A percentile compares a stretch with the other conserved stretches of the same genome.
Evolutionary conservation across 176 grass and related monocot species (phyloP).

Genomic region (Hyparrhenia diplandra): DNA sequence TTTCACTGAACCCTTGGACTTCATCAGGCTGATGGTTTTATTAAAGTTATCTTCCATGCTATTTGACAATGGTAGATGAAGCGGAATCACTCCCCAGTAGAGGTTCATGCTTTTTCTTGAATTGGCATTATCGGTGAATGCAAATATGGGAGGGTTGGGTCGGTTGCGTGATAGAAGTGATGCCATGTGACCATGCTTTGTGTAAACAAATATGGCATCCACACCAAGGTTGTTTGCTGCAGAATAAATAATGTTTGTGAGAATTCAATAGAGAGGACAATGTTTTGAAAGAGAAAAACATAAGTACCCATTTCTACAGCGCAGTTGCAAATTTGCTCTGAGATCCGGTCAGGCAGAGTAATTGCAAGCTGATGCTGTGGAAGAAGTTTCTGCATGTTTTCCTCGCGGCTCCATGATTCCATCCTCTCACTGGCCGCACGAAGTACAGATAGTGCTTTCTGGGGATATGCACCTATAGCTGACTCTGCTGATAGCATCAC

Average conservation of each 20-base stretch:
- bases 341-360: slow-evolving; percentile 45
- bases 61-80: slow-evolving; percentile 37
- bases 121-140: slow-evolving; percentile 51
- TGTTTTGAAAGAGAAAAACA: not conserved
- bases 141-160: slow-evolving; percentile 60
- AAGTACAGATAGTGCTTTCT: slow-evolving; percentile 65
- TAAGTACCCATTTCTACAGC: slow-evolving; percentile 64
- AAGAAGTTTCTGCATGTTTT: slow-evolving; percentile 47
- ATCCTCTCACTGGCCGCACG: slow-evolving; percentile 45
- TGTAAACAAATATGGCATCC: slow-evolving; percentile 75
- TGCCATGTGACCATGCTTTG: slow-evolving; percentile 66
- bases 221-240: slow-evolving; percentile 69
- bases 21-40: slow-evolving; percentile 42
- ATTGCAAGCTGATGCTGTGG: slow-evolving; percentile 43
- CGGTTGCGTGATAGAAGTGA: slow-evolving; percentile 50
- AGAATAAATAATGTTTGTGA: not conserved
- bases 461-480: slow-evolving; percentile 53
- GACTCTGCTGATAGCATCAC: slow-evolving; percentile 75
- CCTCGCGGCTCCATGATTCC: slow-evolving; percentile 58
- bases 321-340: slow-evolving; percentile 57
- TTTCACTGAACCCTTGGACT: slow-evolving; percentile 46
- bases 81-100: slow-evolving; percentile 60
- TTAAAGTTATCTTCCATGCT: slow-evolving; percentile 57
- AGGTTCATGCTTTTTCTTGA: slow-evolving; percentile 69
- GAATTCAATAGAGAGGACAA: not conserved